These are phyloP conservation scores for Colletotrichum cuscutae DNA, from an alignment of 2,329 filamentous ascomycete genomes.

Conservation along the genomic window DNA sequence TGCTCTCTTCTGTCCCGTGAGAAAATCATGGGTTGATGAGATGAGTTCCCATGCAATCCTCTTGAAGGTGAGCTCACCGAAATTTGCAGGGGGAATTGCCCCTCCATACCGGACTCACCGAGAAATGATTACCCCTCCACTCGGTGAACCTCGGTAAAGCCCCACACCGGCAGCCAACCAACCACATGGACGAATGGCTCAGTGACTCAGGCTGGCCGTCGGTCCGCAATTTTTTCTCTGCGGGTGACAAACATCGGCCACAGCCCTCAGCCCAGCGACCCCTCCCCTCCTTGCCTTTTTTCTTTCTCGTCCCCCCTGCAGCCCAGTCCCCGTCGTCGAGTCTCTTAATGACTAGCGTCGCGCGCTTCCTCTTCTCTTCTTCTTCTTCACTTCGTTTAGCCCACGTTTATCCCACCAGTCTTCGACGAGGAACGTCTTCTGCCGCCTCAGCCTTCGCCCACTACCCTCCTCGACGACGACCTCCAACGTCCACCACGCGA, in stretches of 20 bases:
- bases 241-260: slow-evolving; percentile 11
- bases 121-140: slow-evolving; percentile 4
- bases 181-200: background rate
- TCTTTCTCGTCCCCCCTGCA: slow-evolving; percentile 4
- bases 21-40: too few relatives aligned
- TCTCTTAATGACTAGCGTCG: slow-evolving; percentile 34
- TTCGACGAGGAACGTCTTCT: slow-evolving; percentile 24
- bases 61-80: slow-evolving; percentile 3
- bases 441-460: background rate
- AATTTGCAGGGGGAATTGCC: background rate
- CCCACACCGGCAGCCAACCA: background rate
- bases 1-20: too few relatives aligned
- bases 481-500: slow-evolving; percentile 6
- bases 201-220: slow-evolving; percentile 23
- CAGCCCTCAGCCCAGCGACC: background rate
- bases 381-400: slow-evolving; percentile 28
- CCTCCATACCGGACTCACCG: slow-evolving; percentile 7
- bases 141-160: background rate
- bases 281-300: slow-evolving; percentile 23
- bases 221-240: slow-evolving; percentile 28
- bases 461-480: background rate
- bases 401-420: slow-evolving; percentile 5
- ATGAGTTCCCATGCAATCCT: background rate
- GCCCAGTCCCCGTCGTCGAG: background rate
- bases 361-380: slow-evolving; percentile 26